These are phyloP conservation scores for Pichia cephalocereana DNA, from an alignment of 805 yeast genomes.

Conservation along the genomic window DNA sequence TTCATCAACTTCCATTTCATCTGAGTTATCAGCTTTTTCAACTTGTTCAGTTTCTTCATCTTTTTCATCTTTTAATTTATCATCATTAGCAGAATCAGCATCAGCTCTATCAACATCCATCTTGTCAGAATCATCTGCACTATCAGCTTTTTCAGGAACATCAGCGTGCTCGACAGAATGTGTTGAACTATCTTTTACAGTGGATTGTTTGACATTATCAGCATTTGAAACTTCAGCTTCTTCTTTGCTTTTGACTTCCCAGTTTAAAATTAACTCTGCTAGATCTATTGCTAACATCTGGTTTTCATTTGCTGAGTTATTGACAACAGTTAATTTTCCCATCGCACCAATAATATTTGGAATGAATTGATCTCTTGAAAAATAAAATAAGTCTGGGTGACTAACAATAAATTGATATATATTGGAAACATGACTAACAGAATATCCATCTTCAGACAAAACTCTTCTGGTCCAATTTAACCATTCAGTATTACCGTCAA, in stretches of 20 bases:
- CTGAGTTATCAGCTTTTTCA: not conserved
- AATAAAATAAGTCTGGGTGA: constrained; percentile 76
- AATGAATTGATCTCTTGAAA: constrained; percentile 81
- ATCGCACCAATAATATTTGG: constrained; percentile 85
- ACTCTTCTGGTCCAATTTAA: constrained; percentile 92
- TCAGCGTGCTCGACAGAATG: too few relatives aligned
- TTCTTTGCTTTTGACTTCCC: constrained; percentile 53
- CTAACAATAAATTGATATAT: constrained; percentile 84
- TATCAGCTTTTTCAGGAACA: not conserved
- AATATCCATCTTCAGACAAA: constrained; percentile 81
- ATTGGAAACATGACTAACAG: constrained; percentile 74
- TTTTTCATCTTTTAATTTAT: not conserved
- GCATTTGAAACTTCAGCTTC: not conserved
- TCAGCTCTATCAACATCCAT: constrained; percentile 1
- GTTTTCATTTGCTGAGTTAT: constrained; percentile 71
- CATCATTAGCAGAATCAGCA: too few relatives aligned
- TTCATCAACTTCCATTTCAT: not conserved
- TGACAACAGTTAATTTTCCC: constrained; percentile 76
- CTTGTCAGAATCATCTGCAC: not conserved
- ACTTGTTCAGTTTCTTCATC: too few relatives aligned
- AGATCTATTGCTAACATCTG: constrained; percentile 82
- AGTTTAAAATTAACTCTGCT: constrained; percentile 72
- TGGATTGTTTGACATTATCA: not conserved
- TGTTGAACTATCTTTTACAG: not conserved
- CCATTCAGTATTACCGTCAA: constrained; percentile 63